Base-by-base conservation (phyloP, 139 green algal species). In the Marvania coccoides region DNA sequence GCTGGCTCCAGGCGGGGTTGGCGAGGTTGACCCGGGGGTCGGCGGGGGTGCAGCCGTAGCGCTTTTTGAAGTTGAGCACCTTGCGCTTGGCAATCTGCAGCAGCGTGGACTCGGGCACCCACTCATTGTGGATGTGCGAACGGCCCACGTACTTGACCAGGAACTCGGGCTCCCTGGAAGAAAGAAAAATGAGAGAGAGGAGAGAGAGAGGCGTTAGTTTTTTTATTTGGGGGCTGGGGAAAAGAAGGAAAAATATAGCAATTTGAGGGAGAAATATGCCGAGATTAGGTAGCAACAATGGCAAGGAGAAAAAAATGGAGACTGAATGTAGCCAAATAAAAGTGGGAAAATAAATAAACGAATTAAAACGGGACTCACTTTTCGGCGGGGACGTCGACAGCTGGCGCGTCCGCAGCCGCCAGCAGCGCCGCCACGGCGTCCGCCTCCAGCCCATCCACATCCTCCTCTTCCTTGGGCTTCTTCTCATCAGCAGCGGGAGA, bases 41-140 rank as follows among this genome's bases (percentile, higher is more conserved):
- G 40, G 15, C 26, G 23, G 57, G 23, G 48, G 24, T 66, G 24
- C 59, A 58, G 0, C 80, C 80, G 54, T 90, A 71, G 36, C 78
- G 78, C 65, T 83, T 82, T 73, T 82, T 87, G 78, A 95, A 96
- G 73, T 90, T 90, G 37, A 88, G 66, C 47, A 93, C 74, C 81
- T 91, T 91, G 28, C 87, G 69, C 47, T 85, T 83, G 30, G 87
- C 84, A 6, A 95, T 71, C 37, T 65, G 71, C 58, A 85, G 57
- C 54, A 96, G 73, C 55, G 68, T 55, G 0, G 57, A 59, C 74
- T 92, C 87, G 14, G 70, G 34, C 34, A 84, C 84, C 83, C 83
- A 96, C 75, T 93, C 88, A 54, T 94, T 88, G 71, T 94, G 88
- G 6, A 85, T 71, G 71, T 96, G 88, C 48, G 69, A 77, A n/a